phyloP scores from a whole-genome alignment of 257 asterid species.

The Misopates orontium region DNA sequence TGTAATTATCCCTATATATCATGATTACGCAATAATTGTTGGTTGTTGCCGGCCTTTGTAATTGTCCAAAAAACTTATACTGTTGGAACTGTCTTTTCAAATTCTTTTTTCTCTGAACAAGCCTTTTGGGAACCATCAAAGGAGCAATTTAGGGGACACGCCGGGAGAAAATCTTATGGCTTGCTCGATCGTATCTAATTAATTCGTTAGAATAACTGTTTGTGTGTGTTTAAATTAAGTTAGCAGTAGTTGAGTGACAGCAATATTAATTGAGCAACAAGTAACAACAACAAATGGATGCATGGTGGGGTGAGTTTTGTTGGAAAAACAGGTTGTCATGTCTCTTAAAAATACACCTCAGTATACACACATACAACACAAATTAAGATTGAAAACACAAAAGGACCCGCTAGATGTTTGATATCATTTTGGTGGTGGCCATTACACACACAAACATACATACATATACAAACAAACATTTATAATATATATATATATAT shows the following conservation, averaged over 20 bases:
- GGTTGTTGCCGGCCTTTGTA: too few relatives aligned
- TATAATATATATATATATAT: too few relatives aligned
- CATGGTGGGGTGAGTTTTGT: slow-evolving; percentile 3
- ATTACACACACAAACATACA: not conserved
- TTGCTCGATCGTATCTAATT: not conserved
- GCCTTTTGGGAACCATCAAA: slow-evolving; percentile 1
- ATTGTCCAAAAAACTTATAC: too few relatives aligned
- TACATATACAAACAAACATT: too few relatives aligned
- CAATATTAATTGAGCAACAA: not conserved
- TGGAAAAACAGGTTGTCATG: slow-evolving; percentile 27
- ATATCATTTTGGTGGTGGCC: not conserved
- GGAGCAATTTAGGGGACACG: slow-evolving; percentile 8
- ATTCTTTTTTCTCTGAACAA: not conserved
- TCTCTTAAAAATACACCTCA: not conserved
- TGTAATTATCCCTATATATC: too few relatives aligned
- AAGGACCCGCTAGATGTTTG: not conserved
- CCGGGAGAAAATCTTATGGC: not conserved
- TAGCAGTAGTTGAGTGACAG: not conserved
- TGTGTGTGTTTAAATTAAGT: not conserved
- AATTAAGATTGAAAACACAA: not conserved
- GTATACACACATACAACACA: not conserved
- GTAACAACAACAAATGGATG: not conserved
- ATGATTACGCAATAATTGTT: too few relatives aligned
- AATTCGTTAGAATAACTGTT: not conserved
- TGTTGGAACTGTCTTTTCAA: not conserved